A percentile compares a stretch with the other conserved stretches of the same genome.
phyloP scores from a whole-genome alignment of 352 stramenopile species.

The Phytophthora aleatoria region DNA sequence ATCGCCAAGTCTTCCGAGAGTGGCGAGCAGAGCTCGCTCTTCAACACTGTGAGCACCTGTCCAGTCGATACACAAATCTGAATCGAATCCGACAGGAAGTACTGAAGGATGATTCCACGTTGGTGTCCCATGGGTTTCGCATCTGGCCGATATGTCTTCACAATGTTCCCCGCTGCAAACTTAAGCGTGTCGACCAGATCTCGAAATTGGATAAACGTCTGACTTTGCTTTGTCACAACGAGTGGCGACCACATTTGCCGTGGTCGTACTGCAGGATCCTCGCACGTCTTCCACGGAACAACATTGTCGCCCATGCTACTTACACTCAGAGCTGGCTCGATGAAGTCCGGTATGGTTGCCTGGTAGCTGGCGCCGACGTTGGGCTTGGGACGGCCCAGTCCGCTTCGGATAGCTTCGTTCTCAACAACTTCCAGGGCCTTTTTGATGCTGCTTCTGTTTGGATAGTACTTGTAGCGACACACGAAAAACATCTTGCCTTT shows the following conservation, averaged over 20 bases:
- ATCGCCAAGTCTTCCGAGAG: slow-evolving; percentile 76
- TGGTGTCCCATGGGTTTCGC: slow-evolving; percentile 52
- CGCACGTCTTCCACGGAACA: slow-evolving; percentile 40
- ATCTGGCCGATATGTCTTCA: slow-evolving; percentile 57
- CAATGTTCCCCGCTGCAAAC: slow-evolving; percentile 71
- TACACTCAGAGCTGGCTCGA: slow-evolving; percentile 22
- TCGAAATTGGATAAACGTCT: slow-evolving; percentile 60
- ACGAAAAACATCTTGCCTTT: slow-evolving; percentile 70
- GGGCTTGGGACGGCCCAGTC: slow-evolving; percentile 63
- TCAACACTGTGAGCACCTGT: slow-evolving; percentile 45
- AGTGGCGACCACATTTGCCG: slow-evolving; percentile 76
- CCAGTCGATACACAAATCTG: slow-evolving; percentile 68
- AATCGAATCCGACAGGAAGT: slow-evolving; percentile 45
- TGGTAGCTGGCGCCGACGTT: slow-evolving; percentile 74
- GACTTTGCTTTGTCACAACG: slow-evolving; percentile 46
- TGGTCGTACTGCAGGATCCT: slow-evolving; percentile 29
- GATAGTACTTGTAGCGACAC: slow-evolving; percentile 87
- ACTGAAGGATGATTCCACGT: slow-evolving; percentile 69
- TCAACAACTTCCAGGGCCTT: slow-evolving; percentile 71
- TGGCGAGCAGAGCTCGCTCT: slow-evolving; percentile 67
- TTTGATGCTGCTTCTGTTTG: slow-evolving; percentile 59
- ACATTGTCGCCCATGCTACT: slow-evolving; percentile 20
- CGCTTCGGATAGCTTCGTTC: slow-evolving; percentile 72
- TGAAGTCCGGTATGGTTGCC: slow-evolving; percentile 50
- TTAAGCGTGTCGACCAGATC: slow-evolving; percentile 57